Evolutionary conservation across 2,329 filamentous ascomycete genomes (phyloP), one percentile per base, ranked within the genome.

Genomic region (Hypoxylon sp.): DNA sequence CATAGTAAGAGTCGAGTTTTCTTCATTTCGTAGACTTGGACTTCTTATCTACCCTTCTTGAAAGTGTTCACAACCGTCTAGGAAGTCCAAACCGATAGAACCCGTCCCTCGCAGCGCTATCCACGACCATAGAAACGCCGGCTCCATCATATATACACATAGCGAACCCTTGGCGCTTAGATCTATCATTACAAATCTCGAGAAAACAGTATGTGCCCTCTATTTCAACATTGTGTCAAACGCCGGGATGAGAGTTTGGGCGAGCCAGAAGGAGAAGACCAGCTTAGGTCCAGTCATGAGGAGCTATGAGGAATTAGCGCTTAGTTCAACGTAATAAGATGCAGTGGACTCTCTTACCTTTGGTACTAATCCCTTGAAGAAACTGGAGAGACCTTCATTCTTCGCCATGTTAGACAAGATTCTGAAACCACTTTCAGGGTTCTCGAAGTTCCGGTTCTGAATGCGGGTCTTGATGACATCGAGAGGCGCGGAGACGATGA

Each of bases 191-290:
- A 66, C 62, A 66, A 40, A 30, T 46, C 8, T 51, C 17, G 22
- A 33, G 25, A 14, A 51, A 31, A 33, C 44, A n/a, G 6, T 22
- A 31, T n/a, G 13, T 40, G 56, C 17, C 49, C 30, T 66, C 71
- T 76, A 76, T 70, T 77, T 78, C 64, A 87, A 76, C 71, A 82
- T 82, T 64, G 75, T 79, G 75, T 90, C 93, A 81, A 98, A 98
- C 42, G 94, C 92, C 57, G 96, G 96, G 79, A 99, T 99, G 77
- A 99, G 86, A 31, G 96, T 98, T 86, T 99, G 96, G 64, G 96
- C 96, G 79, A 99, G 90, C 96, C 96, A 99, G 90, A 99, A 99
- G 69, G 95, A 98, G 86, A 99, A 99, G 71, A 98, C 96, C 68
- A 99, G 88, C 89, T 99, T 99, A 71, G 96, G 96, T 25, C 96